These are phyloP conservation scores for Carex pumila DNA, from an alignment of 176 grass and related monocot genomes.

Conservation along the genomic window DNA sequence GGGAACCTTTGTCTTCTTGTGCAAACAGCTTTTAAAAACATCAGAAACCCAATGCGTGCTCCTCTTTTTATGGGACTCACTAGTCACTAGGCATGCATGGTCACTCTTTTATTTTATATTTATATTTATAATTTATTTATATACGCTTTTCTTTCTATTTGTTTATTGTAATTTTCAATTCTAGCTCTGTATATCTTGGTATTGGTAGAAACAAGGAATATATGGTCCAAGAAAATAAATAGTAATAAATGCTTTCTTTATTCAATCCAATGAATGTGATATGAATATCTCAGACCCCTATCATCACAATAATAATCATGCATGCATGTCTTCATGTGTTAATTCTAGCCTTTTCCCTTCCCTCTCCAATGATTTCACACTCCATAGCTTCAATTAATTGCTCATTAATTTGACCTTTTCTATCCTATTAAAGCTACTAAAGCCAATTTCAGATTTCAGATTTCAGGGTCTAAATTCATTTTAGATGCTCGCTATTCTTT, in stretches of 20 bases:
- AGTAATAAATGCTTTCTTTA: neutral
- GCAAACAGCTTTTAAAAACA: constrained; percentile 17
- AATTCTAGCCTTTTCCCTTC: neutral
- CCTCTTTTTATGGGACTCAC: constrained; percentile 22
- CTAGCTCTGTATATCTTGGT: neutral
- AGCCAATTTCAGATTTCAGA: no score
- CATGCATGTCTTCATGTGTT: constrained; percentile 10
- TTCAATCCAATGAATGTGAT: constrained; percentile 9
- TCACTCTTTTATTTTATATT: neutral
- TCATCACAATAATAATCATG: neutral
- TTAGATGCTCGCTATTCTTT: no score
- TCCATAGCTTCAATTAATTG: neutral
- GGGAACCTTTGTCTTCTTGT: constrained; percentile 27
- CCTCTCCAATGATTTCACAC: neutral
- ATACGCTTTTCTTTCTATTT: neutral
- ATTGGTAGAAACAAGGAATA: neutral
- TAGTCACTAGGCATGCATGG: neutral
- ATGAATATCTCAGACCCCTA: neutral
- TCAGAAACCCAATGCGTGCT: constrained; percentile 11
- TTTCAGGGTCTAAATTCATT: no score
- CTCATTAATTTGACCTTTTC: neutral
- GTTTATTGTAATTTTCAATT: neutral
- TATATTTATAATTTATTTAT: neutral
- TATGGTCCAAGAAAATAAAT: neutral
- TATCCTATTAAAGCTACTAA: no score